These are phyloP conservation scores for Perilla frutescens DNA, from an alignment of 257 asterid genomes.

Conservation along the genomic window DNA sequence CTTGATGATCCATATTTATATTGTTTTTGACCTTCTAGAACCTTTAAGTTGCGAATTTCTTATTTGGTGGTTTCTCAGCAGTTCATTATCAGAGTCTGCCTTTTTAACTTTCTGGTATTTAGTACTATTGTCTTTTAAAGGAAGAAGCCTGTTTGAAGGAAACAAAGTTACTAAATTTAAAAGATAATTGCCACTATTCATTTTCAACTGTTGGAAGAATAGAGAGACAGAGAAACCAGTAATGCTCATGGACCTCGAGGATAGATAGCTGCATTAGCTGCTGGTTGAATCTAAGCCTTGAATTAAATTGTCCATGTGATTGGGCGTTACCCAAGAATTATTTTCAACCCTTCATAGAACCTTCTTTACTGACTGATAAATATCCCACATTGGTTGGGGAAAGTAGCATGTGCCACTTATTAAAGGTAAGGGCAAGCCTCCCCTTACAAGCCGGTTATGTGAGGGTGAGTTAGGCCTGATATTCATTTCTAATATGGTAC, in stretches of 20 bases:
- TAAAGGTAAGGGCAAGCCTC: too few species aligned
- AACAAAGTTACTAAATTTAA: background rate
- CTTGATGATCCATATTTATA: background rate
- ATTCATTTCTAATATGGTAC: too few species aligned
- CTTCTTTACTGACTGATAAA: background rate
- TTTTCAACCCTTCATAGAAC: background rate
- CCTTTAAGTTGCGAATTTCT: slow-evolving; percentile 4
- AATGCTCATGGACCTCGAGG: background rate
- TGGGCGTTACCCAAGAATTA: background rate
- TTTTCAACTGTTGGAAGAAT: background rate
- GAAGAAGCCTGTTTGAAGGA: background rate
- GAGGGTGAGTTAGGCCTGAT: too few species aligned
- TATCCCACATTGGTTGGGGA: too few species aligned
- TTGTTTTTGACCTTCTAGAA: background rate
- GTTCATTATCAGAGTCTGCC: background rate
- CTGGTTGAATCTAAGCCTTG: background rate
- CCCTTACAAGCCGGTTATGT: too few species aligned
- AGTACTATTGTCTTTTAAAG: slow-evolving; percentile 27
- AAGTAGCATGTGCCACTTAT: too few species aligned
- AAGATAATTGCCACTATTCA: background rate
- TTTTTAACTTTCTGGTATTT: background rate
- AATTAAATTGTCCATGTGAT: background rate
- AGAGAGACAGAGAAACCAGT: background rate
- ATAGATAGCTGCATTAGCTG: background rate
- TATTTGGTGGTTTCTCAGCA: background rate